Conservation (phyloP, 2,329 filamentous ascomycete species). For the Paecilomyces variotii region DNA sequence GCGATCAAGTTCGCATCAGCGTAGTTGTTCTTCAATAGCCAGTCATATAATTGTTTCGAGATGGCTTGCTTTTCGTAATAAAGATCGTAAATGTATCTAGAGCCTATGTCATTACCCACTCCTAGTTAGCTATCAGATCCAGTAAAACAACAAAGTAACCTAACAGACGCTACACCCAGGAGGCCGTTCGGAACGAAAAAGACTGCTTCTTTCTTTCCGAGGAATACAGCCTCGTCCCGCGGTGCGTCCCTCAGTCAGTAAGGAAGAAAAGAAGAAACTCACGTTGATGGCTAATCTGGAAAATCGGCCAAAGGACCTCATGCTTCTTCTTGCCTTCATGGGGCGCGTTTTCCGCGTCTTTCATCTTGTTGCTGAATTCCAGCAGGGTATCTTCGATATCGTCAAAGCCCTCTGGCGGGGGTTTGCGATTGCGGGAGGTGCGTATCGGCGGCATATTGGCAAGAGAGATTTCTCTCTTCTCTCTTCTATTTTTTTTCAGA, state of each 20-base stretch:
- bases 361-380: conserved; percentile 62
- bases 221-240: no score
- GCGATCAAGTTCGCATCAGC: conserved; percentile 93
- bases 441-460: conserved; percentile 53
- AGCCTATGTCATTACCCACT: conserved; percentile 35
- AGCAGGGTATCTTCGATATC: conserved; percentile 62
- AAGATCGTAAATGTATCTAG: conserved; percentile 89
- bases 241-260: no score
- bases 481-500: no score
- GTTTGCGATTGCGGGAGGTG: conserved; percentile 52
- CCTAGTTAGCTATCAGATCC: conserved; percentile 4
- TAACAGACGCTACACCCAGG: neutral
- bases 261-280: conserved; percentile 29
- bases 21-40: conserved; percentile 92
- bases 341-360: conserved; percentile 79
- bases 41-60: conserved; percentile 85
- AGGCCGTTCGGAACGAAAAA: no score
- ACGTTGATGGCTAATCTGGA: conserved; percentile 92
- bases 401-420: conserved; percentile 59
- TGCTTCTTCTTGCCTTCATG: conserved; percentile 74
- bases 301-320: conserved; percentile 93
- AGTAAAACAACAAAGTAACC: neutral
- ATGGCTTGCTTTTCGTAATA: conserved; percentile 99
- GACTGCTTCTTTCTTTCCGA: neutral
- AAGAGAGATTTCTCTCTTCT: neutral